Evolutionary conservation across 352 stramenopile genomes (phyloP).

Genomic region (Elongisporangium undulatum): DNA sequence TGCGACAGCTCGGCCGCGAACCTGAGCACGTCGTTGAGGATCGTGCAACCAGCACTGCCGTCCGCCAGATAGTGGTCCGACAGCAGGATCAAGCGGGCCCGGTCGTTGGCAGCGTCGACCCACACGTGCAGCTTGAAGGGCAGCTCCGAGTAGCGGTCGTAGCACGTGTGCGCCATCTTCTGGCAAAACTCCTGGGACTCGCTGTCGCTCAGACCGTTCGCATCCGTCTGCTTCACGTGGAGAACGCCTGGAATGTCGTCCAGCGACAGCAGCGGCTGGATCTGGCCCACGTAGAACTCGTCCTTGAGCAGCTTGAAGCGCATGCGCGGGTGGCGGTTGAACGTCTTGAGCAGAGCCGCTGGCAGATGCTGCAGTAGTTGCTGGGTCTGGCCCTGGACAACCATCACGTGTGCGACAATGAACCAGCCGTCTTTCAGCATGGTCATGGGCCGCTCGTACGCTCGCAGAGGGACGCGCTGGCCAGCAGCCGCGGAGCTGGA

Average conservation of each 20-base stretch:
- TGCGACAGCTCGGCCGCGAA: constrained; percentile 18
- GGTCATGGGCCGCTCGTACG: constrained; percentile 30
- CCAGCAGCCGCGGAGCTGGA: constrained; percentile 4
- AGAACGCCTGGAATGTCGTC: constrained; percentile 13
- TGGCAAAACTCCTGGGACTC: constrained; percentile 1
- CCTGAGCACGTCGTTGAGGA: constrained; percentile 32
- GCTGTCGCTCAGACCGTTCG: constrained; percentile 9
- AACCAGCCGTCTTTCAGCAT: constrained; percentile 21
- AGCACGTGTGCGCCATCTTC: constrained; percentile 31
- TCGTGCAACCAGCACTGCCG: constrained; percentile 24
- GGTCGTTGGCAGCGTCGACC: constrained; percentile 21
- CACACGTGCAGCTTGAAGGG: constrained; percentile 44
- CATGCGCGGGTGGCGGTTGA: constrained; percentile 45
- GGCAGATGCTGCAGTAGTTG: constrained; percentile 29
- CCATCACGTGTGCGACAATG: constrained; percentile 29
- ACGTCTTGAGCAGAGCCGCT: constrained; percentile 20
- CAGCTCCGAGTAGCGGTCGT: constrained; percentile 43
- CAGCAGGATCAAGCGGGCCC: constrained; percentile 33
- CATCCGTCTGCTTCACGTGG: constrained; percentile 2
- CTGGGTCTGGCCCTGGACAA: constrained; percentile 21
- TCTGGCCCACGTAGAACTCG: constrained; percentile 30
- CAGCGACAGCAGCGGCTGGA: constrained; percentile 29
- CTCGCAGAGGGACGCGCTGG: constrained; percentile 22
- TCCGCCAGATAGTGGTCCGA: constrained; percentile 46
- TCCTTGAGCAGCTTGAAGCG: constrained; percentile 26